Percentiles rank a stretch among this genome's conserved stretches.
These are phyloP conservation scores for Globisporangium spinosum DNA, from an alignment of 352 stramenopile genomes.

Conservation along the genomic window DNA sequence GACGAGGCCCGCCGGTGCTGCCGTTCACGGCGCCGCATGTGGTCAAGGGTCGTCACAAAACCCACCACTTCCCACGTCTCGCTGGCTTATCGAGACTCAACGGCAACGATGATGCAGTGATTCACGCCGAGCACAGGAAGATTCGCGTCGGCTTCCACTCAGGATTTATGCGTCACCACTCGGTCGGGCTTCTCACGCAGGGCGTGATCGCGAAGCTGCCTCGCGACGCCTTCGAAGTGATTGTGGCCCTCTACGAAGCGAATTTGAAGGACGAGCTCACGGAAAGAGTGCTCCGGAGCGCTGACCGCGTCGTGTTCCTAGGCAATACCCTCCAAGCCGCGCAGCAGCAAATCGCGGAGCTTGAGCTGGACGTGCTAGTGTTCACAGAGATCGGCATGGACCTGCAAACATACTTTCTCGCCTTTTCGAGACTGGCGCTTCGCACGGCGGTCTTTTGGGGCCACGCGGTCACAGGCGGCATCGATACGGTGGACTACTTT, in stretches of 20 bases:
- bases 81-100: not conserved
- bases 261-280: constrained; percentile 24
- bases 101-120: not conserved
- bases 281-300: not conserved
- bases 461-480: constrained; percentile 53
- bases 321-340: constrained; percentile 21
- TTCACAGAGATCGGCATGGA: constrained; percentile 70
- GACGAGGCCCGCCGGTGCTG: constrained; percentile 18
- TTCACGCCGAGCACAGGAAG: not conserved
- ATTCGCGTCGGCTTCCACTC: constrained; percentile 50
- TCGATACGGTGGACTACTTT: constrained; percentile 58
- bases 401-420: constrained; percentile 47
- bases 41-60: constrained; percentile 4
- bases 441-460: constrained; percentile 55
- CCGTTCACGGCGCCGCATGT: constrained; percentile 33
- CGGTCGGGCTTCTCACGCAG: constrained; percentile 47
- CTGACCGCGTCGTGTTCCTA: constrained; percentile 18
- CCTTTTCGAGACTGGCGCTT: constrained; percentile 43
- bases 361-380: constrained; percentile 56
- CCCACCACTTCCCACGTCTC: constrained; percentile 4
- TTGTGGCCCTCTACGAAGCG: constrained; percentile 22
- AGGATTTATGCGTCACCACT: constrained; percentile 49
- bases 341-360: constrained; percentile 26
- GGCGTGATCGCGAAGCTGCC: constrained; percentile 33
- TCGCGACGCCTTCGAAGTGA: constrained; percentile 27